Conservation (phyloP, 2,329 filamentous ascomycete species). For the Penicillium sclerotiorum region DNA sequence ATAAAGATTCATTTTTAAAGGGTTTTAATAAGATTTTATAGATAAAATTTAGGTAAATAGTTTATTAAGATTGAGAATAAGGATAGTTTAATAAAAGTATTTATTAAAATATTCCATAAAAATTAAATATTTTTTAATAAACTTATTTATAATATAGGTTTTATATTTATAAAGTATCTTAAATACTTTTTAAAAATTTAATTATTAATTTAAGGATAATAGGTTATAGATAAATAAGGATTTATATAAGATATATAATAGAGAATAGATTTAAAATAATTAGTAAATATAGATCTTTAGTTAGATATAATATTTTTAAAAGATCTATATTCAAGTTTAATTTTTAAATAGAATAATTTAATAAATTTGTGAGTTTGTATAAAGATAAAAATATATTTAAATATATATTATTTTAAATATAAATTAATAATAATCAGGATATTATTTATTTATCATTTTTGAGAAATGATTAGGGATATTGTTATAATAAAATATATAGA, state of each 20-base stretch:
- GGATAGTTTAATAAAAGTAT: background rate
- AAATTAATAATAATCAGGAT: background rate
- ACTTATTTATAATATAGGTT: background rate
- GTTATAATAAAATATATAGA: background rate
- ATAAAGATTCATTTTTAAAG: background rate
- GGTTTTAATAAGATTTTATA: background rate
- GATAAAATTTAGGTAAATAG: background rate
- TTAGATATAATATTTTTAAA: background rate
- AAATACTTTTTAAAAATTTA: background rate
- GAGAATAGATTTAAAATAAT: background rate
- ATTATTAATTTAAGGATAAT: background rate
- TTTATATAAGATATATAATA: background rate
- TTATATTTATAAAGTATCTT: background rate
- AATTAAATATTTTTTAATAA: background rate
- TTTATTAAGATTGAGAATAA: background rate
- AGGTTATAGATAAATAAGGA: background rate
- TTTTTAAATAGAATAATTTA: background rate
- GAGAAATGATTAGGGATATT: background rate
- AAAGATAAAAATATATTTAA: background rate
- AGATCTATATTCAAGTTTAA: background rate
- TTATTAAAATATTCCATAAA: background rate
- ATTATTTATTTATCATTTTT: background rate
- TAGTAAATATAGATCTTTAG: background rate
- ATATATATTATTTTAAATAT: background rate
- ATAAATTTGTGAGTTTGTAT: background rate